Evolutionary conservation across 306 rosid species (phyloP).

Genomic region (Cicer yamashitae): DNA sequence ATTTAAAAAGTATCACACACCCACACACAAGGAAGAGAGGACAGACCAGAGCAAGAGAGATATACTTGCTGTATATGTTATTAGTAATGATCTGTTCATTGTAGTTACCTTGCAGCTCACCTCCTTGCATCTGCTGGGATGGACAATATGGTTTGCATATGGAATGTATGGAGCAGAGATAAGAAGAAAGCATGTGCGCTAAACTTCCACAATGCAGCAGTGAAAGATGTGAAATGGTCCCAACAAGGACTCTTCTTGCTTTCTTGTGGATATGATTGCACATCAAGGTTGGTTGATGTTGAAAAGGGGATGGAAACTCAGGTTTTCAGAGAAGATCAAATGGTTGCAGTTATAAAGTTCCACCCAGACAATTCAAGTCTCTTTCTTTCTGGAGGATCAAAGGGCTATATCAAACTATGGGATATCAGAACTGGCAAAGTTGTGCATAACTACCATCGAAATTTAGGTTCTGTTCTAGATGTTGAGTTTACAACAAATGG

Average conservation of each 20-base stretch:
- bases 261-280: conserved; percentile 88
- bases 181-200: conserved; percentile 67
- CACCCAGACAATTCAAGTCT: conserved; percentile 69
- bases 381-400: conserved; percentile 83
- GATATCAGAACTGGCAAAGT: conserved; percentile 72
- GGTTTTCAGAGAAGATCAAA: conserved; percentile 71
- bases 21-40: not conserved
- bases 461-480: conserved; percentile 83
- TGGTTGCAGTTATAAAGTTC: conserved; percentile 75
- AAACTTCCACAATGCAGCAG: conserved; percentile 73
- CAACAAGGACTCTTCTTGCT: conserved; percentile 65
- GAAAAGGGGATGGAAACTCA: conserved; percentile 81
- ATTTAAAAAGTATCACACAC: conserved; percentile 18
- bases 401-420: conserved; percentile 80
- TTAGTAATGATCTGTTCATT: conserved; percentile 60
- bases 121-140: conserved; percentile 97
- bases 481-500: conserved; percentile 70
- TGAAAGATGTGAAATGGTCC: conserved; percentile 87
- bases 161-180: conserved; percentile 89
- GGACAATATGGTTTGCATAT: conserved; percentile 78
- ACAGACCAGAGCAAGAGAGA: conserved; percentile 10
- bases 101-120: conserved; percentile 84
- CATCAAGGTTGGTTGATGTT: conserved; percentile 79
- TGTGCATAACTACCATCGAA: conserved; percentile 64
- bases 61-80: conserved; percentile 43